These are phyloP conservation scores for Ascoidea asiatica DNA, from an alignment of 805 yeast genomes.

Conservation along the genomic window DNA sequence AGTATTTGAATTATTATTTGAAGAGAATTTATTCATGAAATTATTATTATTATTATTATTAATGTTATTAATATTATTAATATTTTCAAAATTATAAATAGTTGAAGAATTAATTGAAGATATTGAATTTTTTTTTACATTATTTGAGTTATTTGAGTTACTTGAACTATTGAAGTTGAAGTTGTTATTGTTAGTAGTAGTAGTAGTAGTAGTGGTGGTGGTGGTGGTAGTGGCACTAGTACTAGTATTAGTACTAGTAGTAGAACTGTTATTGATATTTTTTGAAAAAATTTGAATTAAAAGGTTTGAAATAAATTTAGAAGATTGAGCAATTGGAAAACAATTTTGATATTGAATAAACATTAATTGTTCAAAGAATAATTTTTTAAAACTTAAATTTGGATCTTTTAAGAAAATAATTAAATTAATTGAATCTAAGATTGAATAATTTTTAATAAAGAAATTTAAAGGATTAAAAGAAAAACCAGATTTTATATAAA, in stretches of 20 bases:
- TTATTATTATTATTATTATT: too few species aligned
- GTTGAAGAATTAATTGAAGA: neutral
- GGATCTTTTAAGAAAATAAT: constrained; percentile 40
- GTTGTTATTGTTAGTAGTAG: constrained; percentile 1
- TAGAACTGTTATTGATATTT: constrained; percentile 5
- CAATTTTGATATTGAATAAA: constrained; percentile 37
- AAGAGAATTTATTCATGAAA: constrained; percentile 4
- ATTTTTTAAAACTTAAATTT: constrained; percentile 46
- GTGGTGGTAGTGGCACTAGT: too few species aligned
- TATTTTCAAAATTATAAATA: too few species aligned
- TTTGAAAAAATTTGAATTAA: constrained; percentile 14
- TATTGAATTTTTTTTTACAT: too few species aligned
- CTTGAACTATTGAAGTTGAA: too few species aligned
- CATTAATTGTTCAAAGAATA: constrained; percentile 49
- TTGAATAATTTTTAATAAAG: constrained; percentile 29
- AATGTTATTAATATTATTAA: too few species aligned
- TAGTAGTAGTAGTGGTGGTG: constrained; percentile 4
- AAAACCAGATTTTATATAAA: constrained; percentile 30
- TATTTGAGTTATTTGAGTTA: neutral
- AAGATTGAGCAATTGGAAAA: constrained; percentile 34
- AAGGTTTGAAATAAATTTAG: constrained; percentile 19
- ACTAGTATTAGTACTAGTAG: constrained; percentile 6
- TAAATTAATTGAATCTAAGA: constrained; percentile 40
- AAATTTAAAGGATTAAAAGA: constrained; percentile 28
- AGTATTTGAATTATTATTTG: constrained; percentile 8